Evolutionary conservation across 371 early-diverging fungal species (phyloP).

Genomic region (Funneliformis caledonium): DNA sequence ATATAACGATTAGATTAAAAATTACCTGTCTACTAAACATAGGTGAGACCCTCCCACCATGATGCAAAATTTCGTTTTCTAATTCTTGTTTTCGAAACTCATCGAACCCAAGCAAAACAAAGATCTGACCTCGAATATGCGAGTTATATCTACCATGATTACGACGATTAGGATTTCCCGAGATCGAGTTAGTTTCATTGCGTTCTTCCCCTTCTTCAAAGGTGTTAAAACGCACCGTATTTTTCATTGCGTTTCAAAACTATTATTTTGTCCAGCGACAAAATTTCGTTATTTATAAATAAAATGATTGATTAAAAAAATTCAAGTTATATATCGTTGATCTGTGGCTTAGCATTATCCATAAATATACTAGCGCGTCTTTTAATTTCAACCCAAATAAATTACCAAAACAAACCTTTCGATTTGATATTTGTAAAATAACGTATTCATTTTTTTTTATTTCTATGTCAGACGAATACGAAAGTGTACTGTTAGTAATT

Average conservation of each 20-base stretch:
- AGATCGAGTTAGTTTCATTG: background rate
- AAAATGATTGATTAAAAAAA: too few species aligned
- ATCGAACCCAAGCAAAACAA: background rate
- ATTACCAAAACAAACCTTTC: background rate
- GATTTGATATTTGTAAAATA: too few species aligned
- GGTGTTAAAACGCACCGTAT: constrained; percentile 25
- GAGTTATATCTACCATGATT: background rate
- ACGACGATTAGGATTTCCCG: background rate
- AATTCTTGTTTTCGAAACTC: background rate
- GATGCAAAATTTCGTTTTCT: background rate
- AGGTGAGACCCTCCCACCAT: background rate
- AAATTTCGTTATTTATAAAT: too few species aligned
- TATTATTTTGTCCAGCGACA: background rate
- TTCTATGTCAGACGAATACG: constrained; percentile 68
- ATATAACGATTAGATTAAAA: background rate
- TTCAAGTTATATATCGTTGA: too few species aligned
- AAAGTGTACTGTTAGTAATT: constrained; percentile 80
- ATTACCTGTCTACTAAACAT: background rate
- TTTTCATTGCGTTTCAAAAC: constrained; percentile 9
- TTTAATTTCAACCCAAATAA: too few species aligned
- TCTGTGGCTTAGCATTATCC: background rate
- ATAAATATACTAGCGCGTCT: background rate
- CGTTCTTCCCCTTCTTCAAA: background rate
- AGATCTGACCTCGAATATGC: constrained; percentile 2
- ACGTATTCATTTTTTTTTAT: background rate